Evolutionary conservation across 768 basidiomycete genomes (phyloP).

Genomic region (Mrakia blollopis): DNA sequence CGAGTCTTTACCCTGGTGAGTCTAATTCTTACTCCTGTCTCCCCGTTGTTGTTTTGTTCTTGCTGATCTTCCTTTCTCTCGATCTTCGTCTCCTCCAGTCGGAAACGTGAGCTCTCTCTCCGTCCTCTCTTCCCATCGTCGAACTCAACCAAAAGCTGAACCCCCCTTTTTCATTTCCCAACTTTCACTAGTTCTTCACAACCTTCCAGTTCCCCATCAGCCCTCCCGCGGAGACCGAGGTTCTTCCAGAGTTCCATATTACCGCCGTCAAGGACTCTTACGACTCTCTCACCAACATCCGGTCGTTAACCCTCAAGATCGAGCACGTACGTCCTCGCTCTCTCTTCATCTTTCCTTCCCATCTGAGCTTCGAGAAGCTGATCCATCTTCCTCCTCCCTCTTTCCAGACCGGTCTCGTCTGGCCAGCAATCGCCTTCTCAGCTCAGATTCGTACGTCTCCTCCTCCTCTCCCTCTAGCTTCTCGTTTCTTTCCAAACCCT

Average conservation of each 20-base stretch:
- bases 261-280: conserved; percentile 12
- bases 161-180: neutral
- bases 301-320: conserved; percentile 16
- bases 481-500: neutral
- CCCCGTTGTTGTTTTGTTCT: neutral
- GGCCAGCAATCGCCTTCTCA: conserved; percentile 27
- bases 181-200: conserved; percentile 25
- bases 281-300: conserved; percentile 7
- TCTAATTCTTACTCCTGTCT: neutral
- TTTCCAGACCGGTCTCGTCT: conserved; percentile 24
- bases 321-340: conserved; percentile 5
- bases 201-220: conserved; percentile 13
- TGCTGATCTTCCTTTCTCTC: neutral
- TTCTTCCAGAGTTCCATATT: conserved; percentile 13
- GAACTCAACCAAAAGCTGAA: neutral
- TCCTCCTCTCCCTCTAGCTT: neutral
- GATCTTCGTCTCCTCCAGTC: neutral
- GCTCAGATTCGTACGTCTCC: conserved; percentile 16
- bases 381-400: too few species aligned
- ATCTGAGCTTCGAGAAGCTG: neutral
- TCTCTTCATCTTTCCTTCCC: too few species aligned
- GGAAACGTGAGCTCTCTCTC: neutral
- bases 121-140: neutral
- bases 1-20: conserved; percentile 8
- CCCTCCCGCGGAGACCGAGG: conserved; percentile 3